Conservation (phyloP, 805 yeast genomes). For the Maudiozyma serrabonitensis region DNA sequence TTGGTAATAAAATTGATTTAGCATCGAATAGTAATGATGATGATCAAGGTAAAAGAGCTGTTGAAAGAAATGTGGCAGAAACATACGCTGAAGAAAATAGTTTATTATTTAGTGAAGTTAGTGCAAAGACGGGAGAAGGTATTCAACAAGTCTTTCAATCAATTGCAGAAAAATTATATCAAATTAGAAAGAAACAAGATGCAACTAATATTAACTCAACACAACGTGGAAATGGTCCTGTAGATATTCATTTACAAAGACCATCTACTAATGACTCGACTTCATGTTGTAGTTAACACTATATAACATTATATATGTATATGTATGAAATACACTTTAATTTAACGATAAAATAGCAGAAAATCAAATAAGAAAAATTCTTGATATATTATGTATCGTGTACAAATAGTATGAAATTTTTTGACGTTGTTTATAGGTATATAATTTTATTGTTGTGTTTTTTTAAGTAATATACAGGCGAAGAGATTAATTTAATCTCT, state of each 20-base stretch:
- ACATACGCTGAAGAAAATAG: conserved; percentile 46
- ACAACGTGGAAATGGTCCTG: conserved; percentile 1
- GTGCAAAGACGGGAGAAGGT: conserved; percentile 49
- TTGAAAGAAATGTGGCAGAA: conserved; percentile 37
- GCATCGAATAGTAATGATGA: conserved; percentile 45
- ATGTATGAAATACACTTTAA: background rate
- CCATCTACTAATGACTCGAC: conserved; percentile 36
- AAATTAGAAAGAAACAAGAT: conserved; percentile 14
- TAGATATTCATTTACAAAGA: conserved; percentile 32
- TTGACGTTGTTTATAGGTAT: no score
- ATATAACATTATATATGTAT: conserved; percentile 15
- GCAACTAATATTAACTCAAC: conserved; percentile 4
- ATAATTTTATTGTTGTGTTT: no score
- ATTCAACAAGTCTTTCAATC: conserved; percentile 39
- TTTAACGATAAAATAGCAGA: background rate
- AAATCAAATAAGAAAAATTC: background rate
- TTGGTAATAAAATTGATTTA: conserved; percentile 81
- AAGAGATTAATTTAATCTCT: no score
- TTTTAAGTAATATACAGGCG: background rate
- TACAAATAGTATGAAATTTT: no score
- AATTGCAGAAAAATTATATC: conserved; percentile 39
- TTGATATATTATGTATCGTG: background rate
- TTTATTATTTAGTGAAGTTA: conserved; percentile 42
- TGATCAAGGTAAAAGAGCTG: conserved; percentile 41
- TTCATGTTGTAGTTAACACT: conserved; percentile 31